A percentile compares a stretch with the other conserved stretches of the same genome.
phyloP scores from a whole-genome alignment of 148 eudicot species.

The Silene conica region DNA sequence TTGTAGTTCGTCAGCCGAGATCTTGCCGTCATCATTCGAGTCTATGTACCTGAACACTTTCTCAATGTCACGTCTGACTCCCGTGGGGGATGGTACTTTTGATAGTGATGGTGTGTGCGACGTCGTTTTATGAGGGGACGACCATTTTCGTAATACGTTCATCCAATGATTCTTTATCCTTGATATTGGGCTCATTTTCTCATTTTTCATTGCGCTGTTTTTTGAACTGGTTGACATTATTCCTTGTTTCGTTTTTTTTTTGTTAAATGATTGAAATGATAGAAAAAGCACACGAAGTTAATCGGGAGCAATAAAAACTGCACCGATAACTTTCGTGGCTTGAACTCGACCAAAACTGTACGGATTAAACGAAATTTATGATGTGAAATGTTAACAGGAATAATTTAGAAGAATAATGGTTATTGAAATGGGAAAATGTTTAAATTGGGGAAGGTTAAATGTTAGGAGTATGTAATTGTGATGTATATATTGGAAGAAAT shows the following conservation, averaged over 20 bases:
- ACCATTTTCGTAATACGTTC: not conserved
- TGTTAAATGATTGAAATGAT: not conserved
- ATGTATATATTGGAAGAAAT: not conserved
- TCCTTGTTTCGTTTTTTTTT: not conserved
- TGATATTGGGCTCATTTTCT: not conserved
- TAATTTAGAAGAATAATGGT: no score
- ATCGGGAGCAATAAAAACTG: not conserved
- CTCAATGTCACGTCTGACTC: slow-evolving; percentile 11
- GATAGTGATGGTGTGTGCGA: not conserved
- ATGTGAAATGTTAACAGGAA: no score
- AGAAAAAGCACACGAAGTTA: no score
- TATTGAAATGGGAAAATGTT: no score
- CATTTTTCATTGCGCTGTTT: not conserved
- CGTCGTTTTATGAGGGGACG: not conserved
- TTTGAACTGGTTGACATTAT: not conserved
- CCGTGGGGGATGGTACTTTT: not conserved
- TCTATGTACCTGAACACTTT: slow-evolving; percentile 33
- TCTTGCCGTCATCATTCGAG: slow-evolving; percentile 36
- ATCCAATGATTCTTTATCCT: not conserved
- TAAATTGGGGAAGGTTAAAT: not conserved
- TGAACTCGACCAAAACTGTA: no score
- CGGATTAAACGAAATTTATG: no score
- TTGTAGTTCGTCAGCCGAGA: slow-evolving; percentile 32
- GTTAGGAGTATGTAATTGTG: not conserved
- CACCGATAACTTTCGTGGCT: no score